Percentiles rank a stretch among this genome's conserved stretches.
These are phyloP conservation scores for Pistacia atlantica DNA, from an alignment of 345 rosid genomes.

Conservation along the genomic window DNA sequence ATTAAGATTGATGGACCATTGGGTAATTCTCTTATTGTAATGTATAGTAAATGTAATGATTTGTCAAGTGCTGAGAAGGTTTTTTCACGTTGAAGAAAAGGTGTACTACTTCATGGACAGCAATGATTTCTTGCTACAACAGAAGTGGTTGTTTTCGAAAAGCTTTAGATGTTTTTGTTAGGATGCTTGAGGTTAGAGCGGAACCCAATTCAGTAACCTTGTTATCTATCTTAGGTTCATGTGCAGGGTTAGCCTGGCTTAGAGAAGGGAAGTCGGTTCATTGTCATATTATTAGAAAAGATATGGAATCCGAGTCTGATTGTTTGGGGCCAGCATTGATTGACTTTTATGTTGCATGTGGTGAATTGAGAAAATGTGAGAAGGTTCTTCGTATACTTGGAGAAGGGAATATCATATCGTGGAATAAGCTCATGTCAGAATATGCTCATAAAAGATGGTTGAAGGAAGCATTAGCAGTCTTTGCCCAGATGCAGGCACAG, in stretches of 20 bases:
- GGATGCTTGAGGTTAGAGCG: constrained; percentile 45
- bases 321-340: constrained; percentile 62
- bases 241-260: constrained; percentile 53
- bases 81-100: constrained; percentile 23
- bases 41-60: constrained; percentile 80
- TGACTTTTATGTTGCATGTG: constrained; percentile 66
- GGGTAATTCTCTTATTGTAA: constrained; percentile 50
- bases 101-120: constrained; percentile 64
- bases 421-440: constrained; percentile 73
- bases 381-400: constrained; percentile 43
- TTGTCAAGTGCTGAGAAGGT: constrained; percentile 57
- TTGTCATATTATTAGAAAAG: constrained; percentile 53
- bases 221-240: constrained; percentile 65
- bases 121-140: constrained; percentile 73
- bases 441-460: constrained; percentile 54
- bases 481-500: constrained; percentile 36
- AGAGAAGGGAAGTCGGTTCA: constrained; percentile 77
- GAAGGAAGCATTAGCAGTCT: constrained; percentile 45
- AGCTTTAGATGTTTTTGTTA: constrained; percentile 48
- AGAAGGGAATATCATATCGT: constrained; percentile 53
- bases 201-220: constrained; percentile 66
- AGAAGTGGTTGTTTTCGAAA: constrained; percentile 46
- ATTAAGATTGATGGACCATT: constrained; percentile 46
- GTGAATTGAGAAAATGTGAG: constrained; percentile 45
- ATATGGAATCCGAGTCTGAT: constrained; percentile 44